Percentiles rank a stretch among this genome's conserved stretches.
These are phyloP conservation scores for Cercospora nicotianae DNA, from an alignment of 2,329 filamentous ascomycete genomes.

Conservation along the genomic window DNA sequence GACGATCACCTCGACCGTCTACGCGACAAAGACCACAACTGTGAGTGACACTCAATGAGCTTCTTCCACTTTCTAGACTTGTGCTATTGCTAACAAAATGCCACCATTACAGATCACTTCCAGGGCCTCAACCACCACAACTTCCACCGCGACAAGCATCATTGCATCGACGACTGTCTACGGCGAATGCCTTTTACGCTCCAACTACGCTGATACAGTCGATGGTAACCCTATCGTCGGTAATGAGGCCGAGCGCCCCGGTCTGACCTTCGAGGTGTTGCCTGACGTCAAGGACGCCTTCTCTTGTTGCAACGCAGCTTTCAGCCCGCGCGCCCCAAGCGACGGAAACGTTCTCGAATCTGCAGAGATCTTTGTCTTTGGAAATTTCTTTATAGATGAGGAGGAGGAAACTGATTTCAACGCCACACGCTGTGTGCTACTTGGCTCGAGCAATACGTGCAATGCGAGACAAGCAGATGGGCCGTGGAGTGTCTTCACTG, in stretches of 20 bases:
- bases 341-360: not conserved
- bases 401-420: no score
- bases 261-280: not conserved
- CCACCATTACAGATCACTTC: not conserved
- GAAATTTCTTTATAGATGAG: no score
- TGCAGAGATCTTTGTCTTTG: not conserved
- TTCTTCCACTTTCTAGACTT: no score
- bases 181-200: no score
- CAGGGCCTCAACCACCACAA: not conserved
- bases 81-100: no score
- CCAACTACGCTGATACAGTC: no score
- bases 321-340: not conserved
- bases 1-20: not conserved
- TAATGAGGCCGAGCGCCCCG: not conserved
- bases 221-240: not conserved
- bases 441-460: not conserved
- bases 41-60: no score
- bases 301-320: not conserved
- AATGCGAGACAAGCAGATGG: not conserved
- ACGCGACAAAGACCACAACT: not conserved
- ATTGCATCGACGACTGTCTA: no score
- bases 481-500: not conserved
- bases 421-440: not conserved
- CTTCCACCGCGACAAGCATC: not conserved
- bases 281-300: not conserved